Conservation (phyloP, 768 basidiomycete species). For the Candolleomyces aberdarensis region DNA sequence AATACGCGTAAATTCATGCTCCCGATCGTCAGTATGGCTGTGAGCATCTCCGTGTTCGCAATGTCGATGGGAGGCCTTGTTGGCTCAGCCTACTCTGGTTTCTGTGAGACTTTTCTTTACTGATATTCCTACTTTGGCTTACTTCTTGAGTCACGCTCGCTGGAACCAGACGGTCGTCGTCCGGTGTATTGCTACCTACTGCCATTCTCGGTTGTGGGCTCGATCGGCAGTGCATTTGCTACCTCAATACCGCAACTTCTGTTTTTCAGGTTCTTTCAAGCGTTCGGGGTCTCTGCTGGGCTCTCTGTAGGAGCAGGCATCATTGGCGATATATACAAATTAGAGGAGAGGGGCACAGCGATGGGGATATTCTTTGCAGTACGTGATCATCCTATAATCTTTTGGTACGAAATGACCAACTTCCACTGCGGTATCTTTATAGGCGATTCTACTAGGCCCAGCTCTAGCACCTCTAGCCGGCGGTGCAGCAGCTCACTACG, state of each 20-base stretch:
- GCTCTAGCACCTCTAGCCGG: conserved; percentile 59
- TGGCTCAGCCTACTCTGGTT: conserved; percentile 35
- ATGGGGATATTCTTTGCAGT: conserved; percentile 61
- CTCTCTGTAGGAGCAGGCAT: conserved; percentile 56
- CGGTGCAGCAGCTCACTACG: conserved; percentile 54
- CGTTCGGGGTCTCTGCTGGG: conserved; percentile 57
- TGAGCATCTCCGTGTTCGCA: conserved; percentile 33
- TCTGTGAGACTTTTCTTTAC: conserved; percentile 24
- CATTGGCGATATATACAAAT: conserved; percentile 63
- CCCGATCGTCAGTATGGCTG: conserved; percentile 22
- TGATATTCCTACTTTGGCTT: not conserved
- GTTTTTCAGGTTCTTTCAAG: conserved; percentile 62
- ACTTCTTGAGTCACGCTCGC: no score
- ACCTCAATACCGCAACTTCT: conserved; percentile 44
- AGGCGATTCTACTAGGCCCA: conserved; percentile 57
- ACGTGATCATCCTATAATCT: conserved; percentile 8
- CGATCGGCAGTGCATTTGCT: conserved; percentile 55
- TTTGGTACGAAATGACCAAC: not conserved
- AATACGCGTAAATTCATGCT: not conserved
- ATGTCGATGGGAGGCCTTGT: conserved; percentile 28
- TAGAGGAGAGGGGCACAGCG: conserved; percentile 58
- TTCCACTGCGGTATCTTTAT: not conserved
- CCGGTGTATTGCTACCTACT: conserved; percentile 56
- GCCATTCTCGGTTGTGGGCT: conserved; percentile 56
- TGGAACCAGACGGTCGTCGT: conserved; percentile 56